These are phyloP conservation scores for Fusarium camptoceras DNA, from an alignment of 2,329 filamentous ascomycete species.

Conservation along the genomic window DNA sequence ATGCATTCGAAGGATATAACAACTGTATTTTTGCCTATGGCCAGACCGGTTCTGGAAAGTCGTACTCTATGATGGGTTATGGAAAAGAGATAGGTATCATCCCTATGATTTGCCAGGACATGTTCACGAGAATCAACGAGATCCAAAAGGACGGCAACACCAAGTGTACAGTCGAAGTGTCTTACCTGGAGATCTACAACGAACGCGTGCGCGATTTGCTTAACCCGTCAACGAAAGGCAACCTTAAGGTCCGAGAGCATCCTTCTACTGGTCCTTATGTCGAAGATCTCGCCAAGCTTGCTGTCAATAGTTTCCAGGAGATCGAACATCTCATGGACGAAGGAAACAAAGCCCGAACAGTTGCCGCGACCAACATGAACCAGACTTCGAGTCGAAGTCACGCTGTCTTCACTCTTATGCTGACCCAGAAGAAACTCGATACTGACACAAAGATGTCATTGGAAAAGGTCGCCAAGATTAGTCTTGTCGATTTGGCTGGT, in stretches of 20 bases:
- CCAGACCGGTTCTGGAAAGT: slow-evolving; percentile 98
- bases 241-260: slow-evolving; percentile 96
- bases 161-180: slow-evolving; percentile 95
- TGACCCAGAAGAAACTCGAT: slow-evolving; percentile 94
- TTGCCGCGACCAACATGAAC: slow-evolving; percentile 99
- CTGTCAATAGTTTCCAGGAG: slow-evolving; percentile 91
- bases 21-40: slow-evolving; percentile 99
- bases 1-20: slow-evolving; percentile 98
- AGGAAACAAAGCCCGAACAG: slow-evolving; percentile 97
- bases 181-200: slow-evolving; percentile 99
- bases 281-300: slow-evolving; percentile 94
- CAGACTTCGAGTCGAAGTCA: slow-evolving; percentile 98
- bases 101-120: slow-evolving; percentile 95
- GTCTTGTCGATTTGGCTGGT: slow-evolving; percentile 95
- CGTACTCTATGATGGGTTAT: slow-evolving; percentile 99
- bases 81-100: slow-evolving; percentile 96
- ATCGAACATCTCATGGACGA: slow-evolving; percentile 99
- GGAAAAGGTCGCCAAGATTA: slow-evolving; percentile 98
- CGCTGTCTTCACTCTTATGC: slow-evolving; percentile 94
- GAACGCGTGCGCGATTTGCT: slow-evolving; percentile 95
- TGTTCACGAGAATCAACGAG: slow-evolving; percentile 87
- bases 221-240: slow-evolving; percentile 95
- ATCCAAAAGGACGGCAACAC: slow-evolving; percentile 79
- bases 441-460: slow-evolving; percentile 95
- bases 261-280: slow-evolving; percentile 98